Base-by-base conservation (phyloP, 805 yeast species). In the Ogataea henricii region DNA sequence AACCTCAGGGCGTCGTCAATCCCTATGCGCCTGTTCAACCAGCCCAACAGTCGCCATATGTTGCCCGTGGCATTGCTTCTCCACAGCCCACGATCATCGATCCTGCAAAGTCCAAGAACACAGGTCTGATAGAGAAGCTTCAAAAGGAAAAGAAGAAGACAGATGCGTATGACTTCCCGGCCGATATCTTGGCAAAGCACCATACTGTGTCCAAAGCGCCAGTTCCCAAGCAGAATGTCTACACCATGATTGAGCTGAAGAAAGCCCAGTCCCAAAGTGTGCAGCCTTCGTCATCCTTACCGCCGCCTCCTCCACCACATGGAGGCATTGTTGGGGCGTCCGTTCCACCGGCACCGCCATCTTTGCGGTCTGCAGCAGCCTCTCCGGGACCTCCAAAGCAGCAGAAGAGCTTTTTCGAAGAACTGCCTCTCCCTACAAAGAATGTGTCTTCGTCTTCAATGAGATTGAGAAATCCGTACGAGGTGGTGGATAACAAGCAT, bases 151-250 rank as follows among this genome's bases (percentile, higher is more conserved):
- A 83, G 63, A 76, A 77, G 56, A 83, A 81, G 60, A 77, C 83
- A n/a, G 89, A 85, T 66, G 89, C 90, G 0, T 86, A 84, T 56
- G 94, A 86, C 59, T 84, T 86, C 58, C 92, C 92, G 1, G 67
- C 71, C 17, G 80, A 73, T 38, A 61, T 86, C 37, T 66, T 84
- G 10, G 67, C 75, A 1, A 71, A 68, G 18, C 71, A 58, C 23
- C 51, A 55, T 35, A 69, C 48, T 52, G 72, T 63, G 68, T 78
- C 58, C 57, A 76, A 53, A 53, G 75, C 62, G 38, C 78, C 62
- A 44, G 65, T 55, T 23, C 69, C 57, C 45, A 56, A 59, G 41
- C 51, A 55, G 26, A 65, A 56, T 41, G 57, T 66, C 13, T 66
- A 66, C 45, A 59, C 68, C 2, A 46, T 49, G 42, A 47, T 64